Evolutionary conservation across 2,329 filamentous ascomycete species (phyloP).

Genomic region (Huntiella decipiens): DNA sequence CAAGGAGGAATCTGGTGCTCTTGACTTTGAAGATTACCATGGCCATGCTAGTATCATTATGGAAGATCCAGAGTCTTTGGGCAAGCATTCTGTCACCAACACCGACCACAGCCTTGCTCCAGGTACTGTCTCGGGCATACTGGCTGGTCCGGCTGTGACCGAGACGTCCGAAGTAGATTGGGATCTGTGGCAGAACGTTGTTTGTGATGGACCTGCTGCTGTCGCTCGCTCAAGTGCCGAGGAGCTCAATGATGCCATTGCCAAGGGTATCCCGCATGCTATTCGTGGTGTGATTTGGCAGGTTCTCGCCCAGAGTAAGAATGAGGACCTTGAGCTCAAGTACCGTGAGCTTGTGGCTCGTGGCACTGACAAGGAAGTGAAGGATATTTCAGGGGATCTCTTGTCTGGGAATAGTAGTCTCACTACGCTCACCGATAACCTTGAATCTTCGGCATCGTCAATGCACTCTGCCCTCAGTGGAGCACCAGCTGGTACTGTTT

Average conservation of each 20-base stretch:
- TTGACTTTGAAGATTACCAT: conserved; percentile 32
- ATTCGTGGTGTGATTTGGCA: conserved; percentile 99
- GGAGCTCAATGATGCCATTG: conserved; percentile 78
- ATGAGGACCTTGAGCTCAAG: conserved; percentile 68
- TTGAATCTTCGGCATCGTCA: conserved; percentile 66
- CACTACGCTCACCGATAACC: conserved; percentile 44
- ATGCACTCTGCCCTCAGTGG: conserved; percentile 61
- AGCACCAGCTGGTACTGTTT: conserved; percentile 40
- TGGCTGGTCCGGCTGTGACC: conserved; percentile 52
- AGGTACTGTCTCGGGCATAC: conserved; percentile 68
- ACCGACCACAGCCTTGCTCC: conserved; percentile 58
- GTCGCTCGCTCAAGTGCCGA: conserved; percentile 75
- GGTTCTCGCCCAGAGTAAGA: conserved; percentile 87
- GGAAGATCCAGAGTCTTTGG: conserved; percentile 11
- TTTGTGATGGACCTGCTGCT: conserved; percentile 81
- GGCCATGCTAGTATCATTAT: conserved; percentile 22
- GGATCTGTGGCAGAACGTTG: conserved; percentile 93
- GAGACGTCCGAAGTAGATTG: conserved; percentile 73
- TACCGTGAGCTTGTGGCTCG: conserved; percentile 66
- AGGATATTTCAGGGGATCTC: conserved; percentile 27
- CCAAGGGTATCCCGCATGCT: conserved; percentile 79
- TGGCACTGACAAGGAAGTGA: conserved; percentile 59
- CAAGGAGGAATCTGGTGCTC: conserved; percentile 49
- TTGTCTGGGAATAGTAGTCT: conserved; percentile 27
- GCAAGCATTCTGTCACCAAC: conserved; percentile 28